Evolutionary conservation across 768 basidiomycete genomes (phyloP), one percentile per base, ranked within the genome.

Genomic region (Scleroderma bovista): DNA sequence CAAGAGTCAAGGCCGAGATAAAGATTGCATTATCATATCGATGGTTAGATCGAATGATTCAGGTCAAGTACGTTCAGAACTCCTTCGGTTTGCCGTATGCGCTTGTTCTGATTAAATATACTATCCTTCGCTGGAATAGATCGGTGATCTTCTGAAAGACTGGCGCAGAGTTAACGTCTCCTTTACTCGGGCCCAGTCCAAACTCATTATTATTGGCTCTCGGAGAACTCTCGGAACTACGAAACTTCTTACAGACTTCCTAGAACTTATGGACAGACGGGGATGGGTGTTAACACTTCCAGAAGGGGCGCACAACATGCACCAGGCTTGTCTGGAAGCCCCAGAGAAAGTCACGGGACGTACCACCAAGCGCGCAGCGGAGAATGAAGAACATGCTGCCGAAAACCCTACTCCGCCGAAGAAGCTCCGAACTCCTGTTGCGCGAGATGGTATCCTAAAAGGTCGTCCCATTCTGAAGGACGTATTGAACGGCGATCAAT

Each of bases 161-260:
- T 97, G 95, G 94, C 77, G 96, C 33, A 70, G 96, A 31, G 85
- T 97, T 76, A 99, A 99, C 61, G 96, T 99, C 16, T 88, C 93
- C 7, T 92, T 98, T 65, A 97, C 95, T 1, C 85, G 96, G 15
- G 95, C 94, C 0, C 82, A 86, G 48, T 80, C 81, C 31, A 99
- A 99, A 70, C 72, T 99, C 2, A 75, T 97, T 66, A 86, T 99
- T 51, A 76, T 99, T 58, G 95, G 96, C 4, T 94, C 92, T 0
- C 76, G 85, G 37, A 78, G 70, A 59, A 99, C 95, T 1, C 74
- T 99, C 10, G 65, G 78, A 37, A 62, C 65, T 23, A 77, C 79
- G 0, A 67, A 81, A 1, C 65, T 96, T 26, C 69, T 98, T 33
- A 63, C 69, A 2, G 79, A 86, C 23, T 94, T 98, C 69, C 81